Base-by-base conservation (phyloP, 345 rosid species). In the Psidium guajava region DNA sequence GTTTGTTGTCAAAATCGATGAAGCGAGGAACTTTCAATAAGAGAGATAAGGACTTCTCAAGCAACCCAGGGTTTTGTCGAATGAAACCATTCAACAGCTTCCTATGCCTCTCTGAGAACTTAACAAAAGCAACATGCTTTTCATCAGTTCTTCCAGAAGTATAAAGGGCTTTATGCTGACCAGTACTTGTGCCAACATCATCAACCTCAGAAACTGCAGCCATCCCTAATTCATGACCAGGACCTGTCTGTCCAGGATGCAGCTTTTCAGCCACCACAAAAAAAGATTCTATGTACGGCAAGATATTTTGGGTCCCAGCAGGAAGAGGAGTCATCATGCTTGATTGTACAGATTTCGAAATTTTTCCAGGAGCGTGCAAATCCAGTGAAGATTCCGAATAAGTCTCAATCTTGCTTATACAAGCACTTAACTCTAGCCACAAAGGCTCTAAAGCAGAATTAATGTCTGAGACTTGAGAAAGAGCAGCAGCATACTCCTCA, bases 21-120 rank as follows among this genome's bases (percentile, higher is more conserved):
- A 97, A 93, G 25, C 98, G 96, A 6, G 99, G 98, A 85, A 95
- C 98, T 88, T 94, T 97, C 89, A 97, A 92, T 95, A 97, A 91
- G 28, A 97, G 97, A n/a, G 98, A 93, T 86, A 97, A 93, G 47
- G 99, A 97, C 91, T 97, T 97, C 94, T 97, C 98, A 73, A 97
- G 96, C 87, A 97, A 86, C 32, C 94, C 95, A 87, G 98, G 98
- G 89, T 95, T 97, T 87, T 97, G 98, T 84, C 99, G 93, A 86
- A 95, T 93, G 86, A 97, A 97, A 85, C 98, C 96, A 92, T 97
- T 95, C 73, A 97, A 91, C 88, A 97, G 92, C 90, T 94, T 95
- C 89, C 96, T 91, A 86, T 97, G 99, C 92, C 91, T 97, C 90
- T 97, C 98, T 51, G 98, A 93, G 90, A 97, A 95, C 92, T 86